Base-by-base conservation (phyloP, 2,329 filamentous ascomycete genomes). In the Akanthomyces muscarius region DNA sequence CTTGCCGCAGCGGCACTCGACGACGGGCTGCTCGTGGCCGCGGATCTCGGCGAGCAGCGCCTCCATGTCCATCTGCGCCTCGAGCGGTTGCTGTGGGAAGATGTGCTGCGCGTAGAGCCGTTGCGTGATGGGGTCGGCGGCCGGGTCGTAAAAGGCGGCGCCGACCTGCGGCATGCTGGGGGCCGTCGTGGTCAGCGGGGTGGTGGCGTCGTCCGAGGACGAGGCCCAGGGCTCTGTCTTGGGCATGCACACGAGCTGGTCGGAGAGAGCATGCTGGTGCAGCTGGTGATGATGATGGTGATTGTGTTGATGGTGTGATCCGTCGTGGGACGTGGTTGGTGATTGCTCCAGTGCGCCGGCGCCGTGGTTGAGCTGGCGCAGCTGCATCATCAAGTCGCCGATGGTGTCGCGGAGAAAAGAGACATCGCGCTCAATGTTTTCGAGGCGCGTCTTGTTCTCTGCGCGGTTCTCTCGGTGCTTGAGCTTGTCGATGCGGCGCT, bases 1-100 rank as follows among this genome's bases (percentile, higher is more conserved):
- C n/a, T 66, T 64, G 62, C 70, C 70, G 42, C 70, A 71, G 55
- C 68, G 68, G 56, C 70, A 71, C 33, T 70, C 65, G 16, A 70
- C 65, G 30, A 65, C 28, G 44, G 66, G 33, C 38, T 7, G 4
- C 44, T 18, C 21, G 38, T 58, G 42, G 21, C 30, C 55, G 30
- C 55, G 55, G 10, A 58, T 48, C 25, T 58, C 55, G 28, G 44
- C 55, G 14, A 58, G 21, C 30, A 58, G 44, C n/a, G 44, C 55
- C 44, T 58, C 30, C 55, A 50, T 50, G 16, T 58, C 21, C 44
- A 58, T 28, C 41, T 60, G 57, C 16, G 57, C 33, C 36, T 60
- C 57, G 23, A 52, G 25, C 2, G 30, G 47, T 38, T 33, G 21
- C 25, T 21, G 53, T 33, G n/a, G 44, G n/a, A 28, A 23, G 36